Conservation (phyloP, 1,284 basidiomycete species). For the Boletellus sp. region DNA sequence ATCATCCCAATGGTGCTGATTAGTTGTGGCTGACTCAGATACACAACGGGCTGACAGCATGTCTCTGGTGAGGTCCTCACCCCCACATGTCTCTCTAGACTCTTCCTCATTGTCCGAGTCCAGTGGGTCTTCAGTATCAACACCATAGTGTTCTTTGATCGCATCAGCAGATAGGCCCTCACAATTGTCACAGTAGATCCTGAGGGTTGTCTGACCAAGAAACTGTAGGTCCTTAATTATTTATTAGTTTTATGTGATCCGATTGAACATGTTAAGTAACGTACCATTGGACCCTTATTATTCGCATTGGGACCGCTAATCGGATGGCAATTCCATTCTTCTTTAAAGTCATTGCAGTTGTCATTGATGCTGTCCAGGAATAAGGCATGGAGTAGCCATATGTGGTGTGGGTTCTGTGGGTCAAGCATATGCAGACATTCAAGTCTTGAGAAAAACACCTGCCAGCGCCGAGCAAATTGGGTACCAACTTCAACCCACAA, state of each 20-base stretch:
- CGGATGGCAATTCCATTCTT: constrained; percentile 30
- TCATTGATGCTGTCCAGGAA: constrained; percentile 22
- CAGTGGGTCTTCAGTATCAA: not conserved
- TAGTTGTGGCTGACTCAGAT: too few relatives aligned
- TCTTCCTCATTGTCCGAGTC: too few relatives aligned
- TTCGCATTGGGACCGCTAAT: not conserved
- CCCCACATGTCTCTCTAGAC: not conserved
- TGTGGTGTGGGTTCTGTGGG: constrained; percentile 13
- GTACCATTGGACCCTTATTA: not conserved
- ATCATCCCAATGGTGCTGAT: too few relatives aligned
- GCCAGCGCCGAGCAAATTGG: constrained; percentile 25
- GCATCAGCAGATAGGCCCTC: not conserved
- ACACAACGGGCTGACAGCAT: too few relatives aligned
- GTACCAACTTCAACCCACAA: constrained; percentile 38
- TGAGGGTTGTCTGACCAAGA: not conserved
- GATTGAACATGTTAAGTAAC: not conserved
- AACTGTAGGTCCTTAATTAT: not conserved
- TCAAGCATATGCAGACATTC: constrained; percentile 25
- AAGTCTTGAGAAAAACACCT: constrained; percentile 27
- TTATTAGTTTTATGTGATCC: too few relatives aligned
- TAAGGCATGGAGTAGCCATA: constrained; percentile 33
- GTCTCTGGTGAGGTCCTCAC: not conserved
- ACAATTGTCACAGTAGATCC: not conserved
- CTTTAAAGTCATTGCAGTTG: constrained; percentile 20
- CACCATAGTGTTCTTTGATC: not conserved